These are phyloP conservation scores for Boletus rubropictus DNA, from an alignment of 768 basidiomycete species.

Conservation along the genomic window DNA sequence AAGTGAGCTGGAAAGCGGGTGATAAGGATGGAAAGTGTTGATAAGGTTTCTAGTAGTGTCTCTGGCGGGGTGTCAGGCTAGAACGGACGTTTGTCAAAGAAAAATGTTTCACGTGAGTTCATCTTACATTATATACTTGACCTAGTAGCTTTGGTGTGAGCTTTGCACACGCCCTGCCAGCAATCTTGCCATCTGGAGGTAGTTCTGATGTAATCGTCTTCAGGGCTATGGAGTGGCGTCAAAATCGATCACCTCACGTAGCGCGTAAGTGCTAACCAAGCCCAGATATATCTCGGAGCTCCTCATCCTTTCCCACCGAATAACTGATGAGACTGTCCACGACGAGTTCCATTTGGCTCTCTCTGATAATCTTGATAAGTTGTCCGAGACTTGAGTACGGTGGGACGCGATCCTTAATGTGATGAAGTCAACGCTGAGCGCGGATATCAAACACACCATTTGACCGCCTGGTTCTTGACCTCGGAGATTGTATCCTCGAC, in stretches of 20 bases:
- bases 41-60: constrained; percentile 75
- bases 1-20: constrained; percentile 74
- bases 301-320: constrained; percentile 83
- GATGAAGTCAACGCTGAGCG: not conserved
- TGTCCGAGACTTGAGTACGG: constrained; percentile 68
- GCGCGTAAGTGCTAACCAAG: constrained; percentile 51
- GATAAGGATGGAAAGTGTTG: constrained; percentile 84
- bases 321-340: constrained; percentile 87
- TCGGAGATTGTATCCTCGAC: constrained; percentile 96
- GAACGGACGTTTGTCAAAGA: constrained; percentile 4
- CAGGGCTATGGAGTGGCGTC: constrained; percentile 50
- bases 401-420: constrained; percentile 1
- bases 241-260: not conserved
- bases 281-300: constrained; percentile 88
- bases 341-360: constrained; percentile 76
- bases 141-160: constrained; percentile 77
- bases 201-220: constrained; percentile 94
- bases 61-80: constrained; percentile 71
- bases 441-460: constrained; percentile 54
- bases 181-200: constrained; percentile 75
- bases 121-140: constrained; percentile 68
- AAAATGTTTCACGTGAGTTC: not conserved
- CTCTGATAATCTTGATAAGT: constrained; percentile 83
- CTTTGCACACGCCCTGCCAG: constrained; percentile 73
- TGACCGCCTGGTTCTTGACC: constrained; percentile 96